Percentiles rank a stretch among this genome's conserved stretches.
These are phyloP conservation scores for Quercus phellos DNA, from an alignment of 331 rosid genomes.

Conservation along the genomic window DNA sequence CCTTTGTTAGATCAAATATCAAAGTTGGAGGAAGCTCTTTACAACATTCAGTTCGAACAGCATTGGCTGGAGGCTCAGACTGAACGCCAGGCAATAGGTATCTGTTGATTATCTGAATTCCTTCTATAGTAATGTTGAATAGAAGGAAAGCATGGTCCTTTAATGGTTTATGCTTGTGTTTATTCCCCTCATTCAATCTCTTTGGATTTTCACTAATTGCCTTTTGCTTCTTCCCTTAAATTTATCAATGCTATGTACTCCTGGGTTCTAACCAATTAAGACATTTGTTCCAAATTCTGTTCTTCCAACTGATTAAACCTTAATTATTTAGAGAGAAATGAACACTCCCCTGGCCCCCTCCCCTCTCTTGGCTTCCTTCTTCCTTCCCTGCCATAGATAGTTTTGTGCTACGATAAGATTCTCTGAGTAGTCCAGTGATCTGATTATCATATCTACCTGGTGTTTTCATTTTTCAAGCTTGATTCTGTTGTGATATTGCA, in stretches of 20 bases:
- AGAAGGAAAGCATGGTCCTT: not conserved
- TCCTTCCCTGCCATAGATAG: not conserved
- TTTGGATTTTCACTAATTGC: not conserved
- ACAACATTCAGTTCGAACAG: conserved; percentile 68
- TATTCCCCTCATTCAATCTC: not conserved
- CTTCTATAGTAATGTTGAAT: not conserved
- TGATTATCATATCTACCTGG: not conserved
- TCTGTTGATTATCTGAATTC: not conserved
- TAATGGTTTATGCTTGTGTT: not conserved
- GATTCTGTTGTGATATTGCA: not conserved
- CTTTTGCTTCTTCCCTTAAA: not conserved
- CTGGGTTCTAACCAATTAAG: not conserved
- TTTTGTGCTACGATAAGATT: not conserved
- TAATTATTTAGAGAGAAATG: not conserved
- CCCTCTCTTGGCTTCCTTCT: not conserved
- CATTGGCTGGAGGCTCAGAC: conserved; percentile 89
- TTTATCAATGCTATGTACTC: not conserved
- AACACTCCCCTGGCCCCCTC: not conserved
- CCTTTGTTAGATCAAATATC: conserved; percentile 57
- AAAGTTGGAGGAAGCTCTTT: conserved; percentile 60
- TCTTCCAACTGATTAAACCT: not conserved
- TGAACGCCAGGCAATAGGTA: conserved; percentile 66
- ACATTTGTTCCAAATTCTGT: not conserved
- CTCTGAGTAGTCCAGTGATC: not conserved
- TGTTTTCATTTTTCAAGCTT: not conserved